Conservation (phyloP, 768 basidiomycete genomes). For the Tulasnella calospora region DNA sequence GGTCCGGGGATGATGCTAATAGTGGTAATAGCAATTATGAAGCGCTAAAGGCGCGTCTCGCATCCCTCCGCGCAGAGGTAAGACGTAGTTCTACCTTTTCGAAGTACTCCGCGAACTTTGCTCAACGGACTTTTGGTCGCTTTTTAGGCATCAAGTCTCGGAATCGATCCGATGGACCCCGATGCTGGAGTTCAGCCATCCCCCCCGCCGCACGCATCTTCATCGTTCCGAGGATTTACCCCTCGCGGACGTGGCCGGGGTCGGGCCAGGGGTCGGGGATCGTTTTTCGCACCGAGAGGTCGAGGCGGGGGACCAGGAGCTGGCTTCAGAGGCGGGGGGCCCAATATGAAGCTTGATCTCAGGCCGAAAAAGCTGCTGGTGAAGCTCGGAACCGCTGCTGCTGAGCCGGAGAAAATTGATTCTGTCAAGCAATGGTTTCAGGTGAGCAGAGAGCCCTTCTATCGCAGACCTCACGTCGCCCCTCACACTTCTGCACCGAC, state of each 20-base stretch:
- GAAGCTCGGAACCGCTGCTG: conserved; percentile 53
- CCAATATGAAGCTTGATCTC: conserved; percentile 86
- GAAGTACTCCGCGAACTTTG: conserved; percentile 2
- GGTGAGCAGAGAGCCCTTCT: conserved; percentile 38
- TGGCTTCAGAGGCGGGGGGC: conserved; percentile 50
- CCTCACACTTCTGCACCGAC: neutral
- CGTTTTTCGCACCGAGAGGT: conserved; percentile 10
- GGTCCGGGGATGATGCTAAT: conserved; percentile 43
- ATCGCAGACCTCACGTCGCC: neutral
- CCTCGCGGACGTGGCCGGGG: conserved; percentile 52
- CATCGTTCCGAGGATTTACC: conserved; percentile 57
- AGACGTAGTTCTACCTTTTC: conserved; percentile 30
- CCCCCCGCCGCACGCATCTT: conserved; percentile 33
- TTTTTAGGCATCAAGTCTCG: conserved; percentile 35
- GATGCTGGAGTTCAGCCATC: conserved; percentile 39
- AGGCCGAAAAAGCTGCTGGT: conserved; percentile 75
- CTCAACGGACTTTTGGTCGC: neutral
- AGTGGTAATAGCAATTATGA: conserved; percentile 43
- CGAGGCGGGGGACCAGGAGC: conserved; percentile 23
- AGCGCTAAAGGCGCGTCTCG: conserved; percentile 67
- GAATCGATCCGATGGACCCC: conserved; percentile 33
- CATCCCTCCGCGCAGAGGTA: conserved; percentile 75
- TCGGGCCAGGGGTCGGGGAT: conserved; percentile 44
- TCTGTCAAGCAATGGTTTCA: conserved; percentile 80
- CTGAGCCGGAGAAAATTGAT: conserved; percentile 44